Conservation (phyloP, 768 basidiomycete species). For the Podaxis carcinomalis region DNA sequence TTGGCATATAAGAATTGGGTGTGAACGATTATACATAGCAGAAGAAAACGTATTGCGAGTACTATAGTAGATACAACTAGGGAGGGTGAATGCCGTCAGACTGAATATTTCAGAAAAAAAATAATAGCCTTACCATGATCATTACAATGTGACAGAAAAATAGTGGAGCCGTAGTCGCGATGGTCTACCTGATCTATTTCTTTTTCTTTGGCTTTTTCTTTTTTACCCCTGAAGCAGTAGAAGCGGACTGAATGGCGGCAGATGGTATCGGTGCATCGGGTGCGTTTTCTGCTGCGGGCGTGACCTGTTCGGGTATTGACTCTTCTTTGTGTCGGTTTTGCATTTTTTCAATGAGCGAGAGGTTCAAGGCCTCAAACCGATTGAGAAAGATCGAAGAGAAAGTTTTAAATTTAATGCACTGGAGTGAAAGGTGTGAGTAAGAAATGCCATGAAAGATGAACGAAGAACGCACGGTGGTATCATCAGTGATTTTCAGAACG, state of each 20-base stretch:
- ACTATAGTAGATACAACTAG: conserved; percentile 8
- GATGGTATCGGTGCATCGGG: conserved; percentile 24
- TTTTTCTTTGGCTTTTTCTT: conserved; percentile 86
- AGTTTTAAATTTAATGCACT: conserved; percentile 98
- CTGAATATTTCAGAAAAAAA: too few species aligned
- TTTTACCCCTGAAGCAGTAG: conserved; percentile 58
- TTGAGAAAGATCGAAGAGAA: conserved; percentile 93
- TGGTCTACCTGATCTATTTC: conserved; percentile 36
- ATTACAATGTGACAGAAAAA: not conserved
- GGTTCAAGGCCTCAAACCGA: conserved; percentile 90
- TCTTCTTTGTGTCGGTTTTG: conserved; percentile 52
- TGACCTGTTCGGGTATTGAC: conserved; percentile 18
- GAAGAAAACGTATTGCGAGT: not conserved
- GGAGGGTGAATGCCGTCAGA: too few species aligned
- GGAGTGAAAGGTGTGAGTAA: not conserved
- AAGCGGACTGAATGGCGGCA: conserved; percentile 6
- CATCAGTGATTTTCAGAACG: conserved; percentile 91
- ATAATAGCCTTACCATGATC: not conserved
- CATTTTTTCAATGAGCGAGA: conserved; percentile 84
- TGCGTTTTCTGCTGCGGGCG: conserved; percentile 18
- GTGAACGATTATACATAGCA: too few species aligned
- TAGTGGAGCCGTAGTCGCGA: not conserved
- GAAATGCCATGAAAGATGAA: not conserved
- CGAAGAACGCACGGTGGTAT: conserved; percentile 64
- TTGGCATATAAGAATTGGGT: not conserved